Base-by-base conservation (phyloP, 164 flowering plant species). In the Kalanchoe fedtschenkoi region DNA sequence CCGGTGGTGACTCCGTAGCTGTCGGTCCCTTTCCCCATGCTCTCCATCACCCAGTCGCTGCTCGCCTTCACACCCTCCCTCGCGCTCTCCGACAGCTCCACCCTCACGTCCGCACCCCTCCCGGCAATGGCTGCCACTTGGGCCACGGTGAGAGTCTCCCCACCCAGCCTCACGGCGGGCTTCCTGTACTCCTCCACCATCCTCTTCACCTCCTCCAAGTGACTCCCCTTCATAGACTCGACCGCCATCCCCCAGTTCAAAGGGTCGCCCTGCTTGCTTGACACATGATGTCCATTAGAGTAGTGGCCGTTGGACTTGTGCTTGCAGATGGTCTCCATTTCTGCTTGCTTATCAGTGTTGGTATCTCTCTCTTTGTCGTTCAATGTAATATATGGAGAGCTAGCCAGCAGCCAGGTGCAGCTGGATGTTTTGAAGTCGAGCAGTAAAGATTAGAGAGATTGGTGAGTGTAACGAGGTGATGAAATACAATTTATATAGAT, bases 41-140 rank as follows among this genome's bases (percentile, higher is more conserved):
- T 75, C 0, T 82, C 84, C 78, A 80, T 77, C 14, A 82, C 81
- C 87, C 87, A 82, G 30, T 82, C 78, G 41, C 84, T 80, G 70
- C 87, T 80, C 21, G 84, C 83, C 67, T 47, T 68, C 14, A 69
- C 74, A 3, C 38, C 78, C 17, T 2, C 30, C 16, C 71, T 7
- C 44, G 60, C 60, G 19, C 35, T 33, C 5, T 24, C 60, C 2
- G 33, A 56, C 7, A 56, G 60, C 60, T 56, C 33, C 34, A 28
- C 60, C 21, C 19, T 56, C n/a, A 56, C 60, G 8, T 56, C 35
- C n/a, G 60, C 60, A 7, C 60, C 60, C 9, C 60, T 28, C 21
- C 63, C 34, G 28, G 85, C 80, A 6, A 82, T 65, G 6, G 84
- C 81, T 1, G 85, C 87, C 66, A 85, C 87, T 53, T 82, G 81